Conservation (phyloP, 768 basidiomycete species). For the Dictyophora rubrovolvata region DNA sequence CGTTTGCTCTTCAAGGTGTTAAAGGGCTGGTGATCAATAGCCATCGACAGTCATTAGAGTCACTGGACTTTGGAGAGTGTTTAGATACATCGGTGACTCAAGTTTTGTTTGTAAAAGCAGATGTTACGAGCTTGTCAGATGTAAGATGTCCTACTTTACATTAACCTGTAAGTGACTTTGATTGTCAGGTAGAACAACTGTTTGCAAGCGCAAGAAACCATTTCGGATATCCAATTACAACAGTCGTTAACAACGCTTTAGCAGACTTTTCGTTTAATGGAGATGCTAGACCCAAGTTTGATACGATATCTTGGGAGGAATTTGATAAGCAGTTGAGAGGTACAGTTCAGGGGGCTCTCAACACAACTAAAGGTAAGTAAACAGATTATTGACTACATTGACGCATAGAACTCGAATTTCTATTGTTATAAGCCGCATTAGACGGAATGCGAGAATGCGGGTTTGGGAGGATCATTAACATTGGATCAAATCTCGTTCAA, state of each 20-base stretch:
- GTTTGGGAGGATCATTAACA: slow-evolving; percentile 2
- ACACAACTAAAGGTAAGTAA: slow-evolving; percentile 1
- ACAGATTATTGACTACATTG: no score
- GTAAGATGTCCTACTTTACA: not conserved
- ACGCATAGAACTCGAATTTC: not conserved
- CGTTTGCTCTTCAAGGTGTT: slow-evolving; percentile 4
- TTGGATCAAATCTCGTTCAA: slow-evolving; percentile 1
- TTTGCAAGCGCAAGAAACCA: not conserved
- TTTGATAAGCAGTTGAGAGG: slow-evolving; percentile 3
- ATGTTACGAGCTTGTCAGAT: slow-evolving; percentile 1
- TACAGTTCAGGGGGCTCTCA: slow-evolving; percentile 2
- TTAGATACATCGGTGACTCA: not conserved
- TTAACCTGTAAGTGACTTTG: not conserved
- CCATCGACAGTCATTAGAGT: not conserved
- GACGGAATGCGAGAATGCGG: slow-evolving; percentile 4
- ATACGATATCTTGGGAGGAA: not conserved
- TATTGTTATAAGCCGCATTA: not conserved
- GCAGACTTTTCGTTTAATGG: not conserved
- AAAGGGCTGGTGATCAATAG: not conserved
- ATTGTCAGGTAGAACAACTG: not conserved
- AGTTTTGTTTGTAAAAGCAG: slow-evolving; percentile 5
- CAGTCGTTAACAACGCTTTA: slow-evolving; percentile 5
- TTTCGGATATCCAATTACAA: slow-evolving; percentile 4
- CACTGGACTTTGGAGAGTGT: not conserved
- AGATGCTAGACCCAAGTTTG: not conserved